A percentile compares a stretch with the other conserved stretches of the same genome.
phyloP scores from a whole-genome alignment of 2,329 filamentous ascomycete species.

The Stachybotrys chlorohalonatus region DNA sequence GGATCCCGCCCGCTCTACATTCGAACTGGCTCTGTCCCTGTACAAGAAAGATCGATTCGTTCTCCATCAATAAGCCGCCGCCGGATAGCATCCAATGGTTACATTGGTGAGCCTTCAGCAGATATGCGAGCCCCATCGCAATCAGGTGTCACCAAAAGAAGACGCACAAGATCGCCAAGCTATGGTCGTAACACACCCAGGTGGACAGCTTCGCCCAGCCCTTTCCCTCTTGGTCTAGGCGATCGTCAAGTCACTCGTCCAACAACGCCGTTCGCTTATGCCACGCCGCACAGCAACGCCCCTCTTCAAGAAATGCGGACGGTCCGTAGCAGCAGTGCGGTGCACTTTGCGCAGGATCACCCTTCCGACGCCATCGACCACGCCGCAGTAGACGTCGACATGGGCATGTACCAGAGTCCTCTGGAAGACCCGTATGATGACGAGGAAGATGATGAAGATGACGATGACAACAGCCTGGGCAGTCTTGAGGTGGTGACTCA shows the following conservation, averaged over 20 bases:
- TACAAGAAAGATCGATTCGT: conserved; percentile 3
- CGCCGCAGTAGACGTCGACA: conserved; percentile 21
- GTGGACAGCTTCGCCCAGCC: conserved; percentile 41
- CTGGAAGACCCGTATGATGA: conserved; percentile 24
- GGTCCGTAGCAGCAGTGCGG: conserved; percentile 17
- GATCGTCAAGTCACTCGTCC: conserved; percentile 27
- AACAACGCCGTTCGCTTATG: conserved; percentile 60
- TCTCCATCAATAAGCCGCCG: background rate
- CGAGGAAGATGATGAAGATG: conserved; percentile 13
- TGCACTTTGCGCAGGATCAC: conserved; percentile 17
- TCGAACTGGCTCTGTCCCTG: conserved; percentile 45
- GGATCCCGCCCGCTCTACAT: conserved; percentile 36
- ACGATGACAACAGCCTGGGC: conserved; percentile 11
- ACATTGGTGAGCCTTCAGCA: conserved; percentile 22
- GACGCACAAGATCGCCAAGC: conserved; percentile 51
- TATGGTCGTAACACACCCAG: conserved; percentile 44
- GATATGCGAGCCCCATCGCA: conserved; percentile 13
- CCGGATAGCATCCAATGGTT: conserved; percentile 30
- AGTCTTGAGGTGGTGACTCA: conserved; percentile 18
- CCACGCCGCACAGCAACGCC: conserved; percentile 62
- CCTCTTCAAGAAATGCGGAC: conserved; percentile 27
- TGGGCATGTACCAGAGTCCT: conserved; percentile 25
- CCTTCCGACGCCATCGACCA: conserved; percentile 25
- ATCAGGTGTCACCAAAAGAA: conserved; percentile 33
- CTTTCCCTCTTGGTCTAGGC: conserved; percentile 23